Evolutionary conservation across 768 basidiomycete genomes (phyloP).

Genomic region (Mycena latifolia): DNA sequence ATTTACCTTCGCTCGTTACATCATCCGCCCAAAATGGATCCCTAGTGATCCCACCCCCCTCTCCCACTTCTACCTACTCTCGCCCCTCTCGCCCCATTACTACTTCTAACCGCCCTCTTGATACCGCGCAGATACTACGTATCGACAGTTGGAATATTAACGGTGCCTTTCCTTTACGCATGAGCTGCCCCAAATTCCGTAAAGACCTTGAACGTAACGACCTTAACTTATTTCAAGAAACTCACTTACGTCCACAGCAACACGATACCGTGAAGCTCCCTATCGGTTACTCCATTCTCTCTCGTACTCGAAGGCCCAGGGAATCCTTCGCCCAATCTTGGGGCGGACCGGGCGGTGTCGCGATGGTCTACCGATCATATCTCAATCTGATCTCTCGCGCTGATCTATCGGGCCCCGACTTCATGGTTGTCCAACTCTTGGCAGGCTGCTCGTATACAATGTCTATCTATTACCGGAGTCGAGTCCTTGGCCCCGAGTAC

Average conservation of each 20-base stretch:
- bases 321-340: slow-evolving; percentile 2
- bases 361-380: background rate
- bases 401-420: background rate
- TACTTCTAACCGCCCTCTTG: no score
- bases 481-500: background rate
- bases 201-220: no score
- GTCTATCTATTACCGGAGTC: background rate
- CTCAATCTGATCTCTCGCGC: background rate
- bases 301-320: background rate
- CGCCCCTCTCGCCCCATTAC: background rate
- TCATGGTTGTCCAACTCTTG: background rate
- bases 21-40: slow-evolving; percentile 12
- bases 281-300: background rate
- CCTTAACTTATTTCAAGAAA: no score
- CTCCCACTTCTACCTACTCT: no score
- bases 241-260: slow-evolving; percentile 4
- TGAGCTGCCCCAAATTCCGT: no score
- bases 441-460: background rate
- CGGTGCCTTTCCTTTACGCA: no score
- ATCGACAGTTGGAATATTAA: no score
- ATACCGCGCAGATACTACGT: no score
- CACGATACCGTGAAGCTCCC: slow-evolving; percentile 2
- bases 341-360: slow-evolving; percentile 15
- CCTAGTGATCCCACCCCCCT: background rate
- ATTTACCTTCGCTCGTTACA: background rate